A percentile compares a stretch with the other conserved stretches of the same genome.
phyloP scores from a whole-genome alignment of 2,329 filamentous ascomycete species.

The Fonsecaea erecta region DNA sequence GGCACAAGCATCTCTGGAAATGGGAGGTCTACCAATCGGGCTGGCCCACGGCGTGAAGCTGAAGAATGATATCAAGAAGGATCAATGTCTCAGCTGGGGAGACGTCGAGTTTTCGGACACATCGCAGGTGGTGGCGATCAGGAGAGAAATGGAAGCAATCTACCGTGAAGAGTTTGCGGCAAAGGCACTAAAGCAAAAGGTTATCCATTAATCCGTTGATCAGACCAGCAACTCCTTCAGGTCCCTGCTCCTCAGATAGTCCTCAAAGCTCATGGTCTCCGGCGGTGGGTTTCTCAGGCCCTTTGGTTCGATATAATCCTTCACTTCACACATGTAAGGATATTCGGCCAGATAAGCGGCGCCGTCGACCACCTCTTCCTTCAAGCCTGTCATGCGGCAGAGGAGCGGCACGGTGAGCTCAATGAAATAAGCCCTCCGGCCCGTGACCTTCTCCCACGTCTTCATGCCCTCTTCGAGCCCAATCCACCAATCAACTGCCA shows the following conservation, averaged over 20 bases:
- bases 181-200: too few relatives aligned
- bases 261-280: slow-evolving; percentile 15
- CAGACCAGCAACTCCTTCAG: slow-evolving; percentile 8
- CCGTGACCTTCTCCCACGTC: slow-evolving; percentile 17
- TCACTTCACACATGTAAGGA: slow-evolving; percentile 25
- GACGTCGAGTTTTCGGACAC: slow-evolving; percentile 52
- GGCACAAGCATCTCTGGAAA: slow-evolving; percentile 47
- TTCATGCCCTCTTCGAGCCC: slow-evolving; percentile 16
- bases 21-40: slow-evolving; percentile 51
- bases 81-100: slow-evolving; percentile 50
- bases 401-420: slow-evolving; percentile 13
- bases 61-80: slow-evolving; percentile 50
- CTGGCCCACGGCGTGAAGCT: slow-evolving; percentile 51
- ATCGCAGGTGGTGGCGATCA: slow-evolving; percentile 47
- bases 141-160: slow-evolving; percentile 52
- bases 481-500: slow-evolving; percentile 25
- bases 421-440: slow-evolving; percentile 4
- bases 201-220: too few relatives aligned
- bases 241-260: slow-evolving; percentile 20
- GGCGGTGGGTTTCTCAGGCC: slow-evolving; percentile 15
- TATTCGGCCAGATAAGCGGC: slow-evolving; percentile 16
- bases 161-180: slow-evolving; percentile 36
- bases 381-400: slow-evolving; percentile 16
- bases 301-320: slow-evolving; percentile 19
- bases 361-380: slow-evolving; percentile 21